Evolutionary conservation across 192 early-diverging fungal genomes (phyloP).

Genomic region (Rhizophlyctis rosea): DNA sequence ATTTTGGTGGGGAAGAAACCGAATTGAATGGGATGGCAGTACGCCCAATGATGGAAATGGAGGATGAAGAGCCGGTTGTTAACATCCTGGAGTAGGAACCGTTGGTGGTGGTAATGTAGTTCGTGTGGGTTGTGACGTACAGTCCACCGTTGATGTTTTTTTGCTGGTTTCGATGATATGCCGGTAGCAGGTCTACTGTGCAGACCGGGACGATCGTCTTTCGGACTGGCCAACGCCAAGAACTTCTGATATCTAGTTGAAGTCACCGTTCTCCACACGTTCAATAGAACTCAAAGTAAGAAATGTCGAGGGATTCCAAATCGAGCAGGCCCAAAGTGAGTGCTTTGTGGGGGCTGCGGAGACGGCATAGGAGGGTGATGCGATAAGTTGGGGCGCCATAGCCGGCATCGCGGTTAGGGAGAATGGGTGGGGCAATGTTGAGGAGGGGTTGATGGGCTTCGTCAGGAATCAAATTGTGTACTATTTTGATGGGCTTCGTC

Average conservation of each 20-base stretch:
- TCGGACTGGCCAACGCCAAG: conserved; percentile 65
- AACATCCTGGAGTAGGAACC: too few relatives aligned
- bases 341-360: conserved; percentile 59
- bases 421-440: conserved; percentile 45
- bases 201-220: conserved; percentile 45
- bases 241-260: conserved; percentile 74
- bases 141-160: background rate
- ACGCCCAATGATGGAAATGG: too few relatives aligned
- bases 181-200: too few relatives aligned
- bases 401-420: conserved; percentile 70
- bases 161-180: background rate
- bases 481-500: conserved; percentile 54
- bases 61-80: too few relatives aligned
- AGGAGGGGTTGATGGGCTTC: conserved; percentile 56
- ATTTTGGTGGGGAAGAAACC: too few relatives aligned
- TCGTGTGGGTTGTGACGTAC: too few relatives aligned
- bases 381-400: conserved; percentile 65
- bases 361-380: conserved; percentile 63
- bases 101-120: conserved; percentile 3
- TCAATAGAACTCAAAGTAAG: conserved; percentile 76
- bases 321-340: conserved; percentile 57
- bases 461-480: conserved; percentile 58
- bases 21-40: too few relatives aligned
- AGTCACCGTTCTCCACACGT: conserved; percentile 64
- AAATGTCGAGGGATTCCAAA: conserved; percentile 55